Evolutionary conservation across 192 early-diverging fungal species (phyloP).

Genomic region (Coemansia sp.): DNA sequence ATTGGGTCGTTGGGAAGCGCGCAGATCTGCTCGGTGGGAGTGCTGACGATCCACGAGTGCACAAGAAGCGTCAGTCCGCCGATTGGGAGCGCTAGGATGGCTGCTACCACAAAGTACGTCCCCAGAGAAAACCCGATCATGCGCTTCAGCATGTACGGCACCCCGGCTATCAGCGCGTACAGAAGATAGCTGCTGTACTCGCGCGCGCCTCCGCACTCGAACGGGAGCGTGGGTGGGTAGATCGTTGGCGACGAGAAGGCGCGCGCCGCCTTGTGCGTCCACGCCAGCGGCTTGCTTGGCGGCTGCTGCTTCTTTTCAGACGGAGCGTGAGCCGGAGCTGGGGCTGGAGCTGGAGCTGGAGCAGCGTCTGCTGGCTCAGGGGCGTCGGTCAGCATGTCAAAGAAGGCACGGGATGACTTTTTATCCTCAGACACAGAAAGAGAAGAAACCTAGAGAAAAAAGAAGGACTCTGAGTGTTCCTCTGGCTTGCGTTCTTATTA

Average conservation of each 20-base stretch:
- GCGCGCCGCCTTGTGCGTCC: conserved; percentile 22
- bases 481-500: too few species aligned
- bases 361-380: conserved; percentile 7
- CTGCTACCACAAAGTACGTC: conserved; percentile 61
- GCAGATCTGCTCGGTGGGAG: conserved; percentile 61
- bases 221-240: conserved; percentile 56
- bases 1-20: conserved; percentile 78
- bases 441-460: too few species aligned
- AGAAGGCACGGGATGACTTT: background rate
- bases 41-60: conserved; percentile 65
- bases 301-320: conserved; percentile 7
- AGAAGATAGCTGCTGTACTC: conserved; percentile 77
- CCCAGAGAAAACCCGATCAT: conserved; percentile 65
- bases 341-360: background rate
- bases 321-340: background rate
- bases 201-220: conserved; percentile 84
- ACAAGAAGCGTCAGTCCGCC: conserved; percentile 71
- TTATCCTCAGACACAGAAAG: too few species aligned
- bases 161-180: conserved; percentile 59
- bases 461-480: too few species aligned
- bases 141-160: conserved; percentile 68
- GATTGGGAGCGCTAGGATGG: conserved; percentile 68
- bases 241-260: conserved; percentile 44
- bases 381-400: conserved; percentile 20
- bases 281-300: conserved; percentile 4